Conservation (phyloP, 2,329 filamentous ascomycete genomes). For the Aspergillus alliaceus region DNA sequence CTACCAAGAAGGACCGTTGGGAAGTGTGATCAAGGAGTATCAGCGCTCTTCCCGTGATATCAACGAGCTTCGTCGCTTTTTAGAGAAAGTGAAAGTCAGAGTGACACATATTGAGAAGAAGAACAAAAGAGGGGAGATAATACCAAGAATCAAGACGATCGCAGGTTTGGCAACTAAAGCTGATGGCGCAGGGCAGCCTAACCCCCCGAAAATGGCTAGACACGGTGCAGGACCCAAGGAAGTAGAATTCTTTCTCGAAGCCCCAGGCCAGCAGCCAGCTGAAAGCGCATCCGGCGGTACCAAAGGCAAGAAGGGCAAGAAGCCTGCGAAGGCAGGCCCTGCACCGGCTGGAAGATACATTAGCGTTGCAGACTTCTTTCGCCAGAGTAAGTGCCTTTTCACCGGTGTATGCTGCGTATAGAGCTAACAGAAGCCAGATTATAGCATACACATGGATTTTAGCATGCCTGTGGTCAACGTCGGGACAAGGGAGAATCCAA, state of each 20-base stretch:
- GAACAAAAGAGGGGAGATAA: slow-evolving; percentile 31
- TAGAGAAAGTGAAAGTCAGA: slow-evolving; percentile 44
- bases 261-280: slow-evolving; percentile 14
- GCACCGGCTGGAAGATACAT: slow-evolving; percentile 45
- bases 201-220: slow-evolving; percentile 36
- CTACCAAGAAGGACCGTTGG: slow-evolving; percentile 50
- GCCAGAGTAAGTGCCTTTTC: slow-evolving; percentile 34
- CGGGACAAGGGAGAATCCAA: slow-evolving; percentile 57
- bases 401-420: neutral
- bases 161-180: slow-evolving; percentile 42
- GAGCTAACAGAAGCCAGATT: slow-evolving; percentile 30
- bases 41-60: slow-evolving; percentile 20
- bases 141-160: slow-evolving; percentile 48
- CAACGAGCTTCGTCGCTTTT: slow-evolving; percentile 29
- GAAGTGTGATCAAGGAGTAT: slow-evolving; percentile 35
- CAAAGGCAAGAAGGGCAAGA: slow-evolving; percentile 28
- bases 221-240: slow-evolving; percentile 51
- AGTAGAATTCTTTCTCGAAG: slow-evolving; percentile 56
- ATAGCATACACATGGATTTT: slow-evolving; percentile 35
- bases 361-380: slow-evolving; percentile 54
- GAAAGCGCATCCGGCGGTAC: slow-evolving; percentile 1
- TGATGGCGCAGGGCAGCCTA: slow-evolving; percentile 35
- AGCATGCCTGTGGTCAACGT: slow-evolving; percentile 66
- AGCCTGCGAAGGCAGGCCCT: slow-evolving; percentile 29
- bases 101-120: slow-evolving; percentile 42